Conservation (phyloP, 805 yeast genomes). For the Candida ortonii region DNA sequence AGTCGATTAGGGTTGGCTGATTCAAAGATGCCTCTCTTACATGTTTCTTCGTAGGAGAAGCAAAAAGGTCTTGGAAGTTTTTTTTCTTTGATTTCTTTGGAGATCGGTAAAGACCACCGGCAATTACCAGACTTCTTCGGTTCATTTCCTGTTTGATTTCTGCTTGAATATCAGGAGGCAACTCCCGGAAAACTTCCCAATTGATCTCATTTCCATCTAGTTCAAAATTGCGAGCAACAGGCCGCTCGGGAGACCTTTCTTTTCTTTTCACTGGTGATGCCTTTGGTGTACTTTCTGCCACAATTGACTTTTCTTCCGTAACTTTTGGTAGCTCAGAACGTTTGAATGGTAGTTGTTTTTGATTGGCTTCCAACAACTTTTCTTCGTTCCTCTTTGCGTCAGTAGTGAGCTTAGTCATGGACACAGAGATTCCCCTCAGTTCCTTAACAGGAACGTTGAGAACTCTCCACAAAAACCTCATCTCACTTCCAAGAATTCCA, state of each 20-base stretch:
- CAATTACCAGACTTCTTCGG: slow-evolving; percentile 33
- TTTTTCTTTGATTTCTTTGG: slow-evolving; percentile 19
- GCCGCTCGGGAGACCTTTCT: neutral
- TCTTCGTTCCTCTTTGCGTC: slow-evolving; percentile 24
- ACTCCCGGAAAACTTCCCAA: slow-evolving; percentile 56
- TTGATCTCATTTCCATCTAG: slow-evolving; percentile 42
- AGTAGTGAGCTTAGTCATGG: slow-evolving; percentile 56
- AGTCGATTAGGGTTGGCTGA: slow-evolving; percentile 8
- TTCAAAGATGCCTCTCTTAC: no score
- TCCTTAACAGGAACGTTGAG: slow-evolving; percentile 57
- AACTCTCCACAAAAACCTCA: slow-evolving; percentile 53
- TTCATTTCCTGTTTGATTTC: slow-evolving; percentile 58
- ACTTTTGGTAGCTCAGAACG: no score
- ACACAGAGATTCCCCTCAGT: slow-evolving; percentile 75
- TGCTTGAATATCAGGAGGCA: slow-evolving; percentile 63
- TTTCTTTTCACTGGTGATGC: neutral
- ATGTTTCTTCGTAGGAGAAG: no score
- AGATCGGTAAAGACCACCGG: slow-evolving; percentile 17
- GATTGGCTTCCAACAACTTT: slow-evolving; percentile 21
- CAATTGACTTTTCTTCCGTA: neutral
- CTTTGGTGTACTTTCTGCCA: slow-evolving; percentile 8
- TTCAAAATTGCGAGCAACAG: slow-evolving; percentile 1
- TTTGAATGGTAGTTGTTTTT: slow-evolving; percentile 35
- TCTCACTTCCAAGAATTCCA: slow-evolving; percentile 60
- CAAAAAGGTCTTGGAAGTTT: slow-evolving; percentile 10